Base-by-base conservation (phyloP, 208 protist species). In the Jaenimonas drosophilae region DNA sequence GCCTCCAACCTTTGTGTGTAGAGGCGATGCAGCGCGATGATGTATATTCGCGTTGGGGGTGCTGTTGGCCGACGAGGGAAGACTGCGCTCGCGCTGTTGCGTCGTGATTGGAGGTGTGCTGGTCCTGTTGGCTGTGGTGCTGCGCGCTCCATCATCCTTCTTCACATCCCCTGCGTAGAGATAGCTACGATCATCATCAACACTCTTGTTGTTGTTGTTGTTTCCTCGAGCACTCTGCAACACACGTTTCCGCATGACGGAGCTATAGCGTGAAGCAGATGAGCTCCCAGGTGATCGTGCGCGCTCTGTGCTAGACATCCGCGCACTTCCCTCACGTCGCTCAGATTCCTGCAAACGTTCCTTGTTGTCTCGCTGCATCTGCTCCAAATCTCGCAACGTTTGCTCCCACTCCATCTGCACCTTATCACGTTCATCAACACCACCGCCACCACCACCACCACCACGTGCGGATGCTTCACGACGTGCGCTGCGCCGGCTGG, bases 301-400 rank as follows among this genome's bases (percentile, higher is more conserved):
- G 38, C 38, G 11, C 38, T 19, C 12, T 20, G 38, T 20, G n/a
- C n/a, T 43, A 7, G 11, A 24, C n/a, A 14, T n/a, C 16, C n/a
- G n/a, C 9, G 38, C 31, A 34, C n/a, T 21, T 11, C 12, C 19
- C 40, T 49, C 3, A 58, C 59, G 26, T 12, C 21, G 1, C 20
- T 34, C 24, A 12, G 63, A 64, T 1, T 39, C 48, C 0, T 60
- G 33, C 59, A 87, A 61, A 14, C 66, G 61, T 6, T 77, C 72
- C 36, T 76, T 67, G 49, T 91, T 87, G 52, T 87, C 77, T 33
- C 39, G 50, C 50, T 80, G 76, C 76, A 91, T 87, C 36, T 58
- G 56, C 49, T 78, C 73, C 11, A 88, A 52, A 28, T 67, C 69
- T 23, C 54, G 34, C 23, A 89, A 59, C 11, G 61, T 56, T 38